These are phyloP conservation scores for Penicillium expansum DNA, from an alignment of 2,329 filamentous ascomycete genomes.

Conservation along the genomic window DNA sequence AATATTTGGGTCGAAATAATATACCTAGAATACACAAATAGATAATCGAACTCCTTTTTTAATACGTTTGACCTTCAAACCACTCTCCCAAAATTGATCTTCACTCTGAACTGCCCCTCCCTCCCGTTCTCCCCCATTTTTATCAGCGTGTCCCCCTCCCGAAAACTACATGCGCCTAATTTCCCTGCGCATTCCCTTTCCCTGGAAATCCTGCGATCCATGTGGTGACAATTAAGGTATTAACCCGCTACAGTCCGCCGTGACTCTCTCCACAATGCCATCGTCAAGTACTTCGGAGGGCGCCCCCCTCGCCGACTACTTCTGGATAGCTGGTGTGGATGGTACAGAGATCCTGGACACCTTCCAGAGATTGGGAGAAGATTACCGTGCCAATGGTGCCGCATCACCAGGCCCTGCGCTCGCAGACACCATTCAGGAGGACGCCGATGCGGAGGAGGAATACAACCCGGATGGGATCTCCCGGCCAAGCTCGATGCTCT, in stretches of 20 bases:
- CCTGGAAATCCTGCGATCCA: constrained; percentile 7
- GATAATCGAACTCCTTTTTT: constrained; percentile 5
- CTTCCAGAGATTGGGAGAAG: constrained; percentile 42
- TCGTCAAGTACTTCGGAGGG: constrained; percentile 43
- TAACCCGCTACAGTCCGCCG: constrained; percentile 14
- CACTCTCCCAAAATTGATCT: constrained; percentile 22
- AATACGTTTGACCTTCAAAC: constrained; percentile 14
- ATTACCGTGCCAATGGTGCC: constrained; percentile 40
- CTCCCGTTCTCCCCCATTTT: constrained; percentile 17
- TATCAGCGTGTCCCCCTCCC: constrained; percentile 10
- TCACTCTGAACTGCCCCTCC: constrained; percentile 22
- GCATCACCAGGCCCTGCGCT: constrained; percentile 41
- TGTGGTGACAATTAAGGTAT: constrained; percentile 19
- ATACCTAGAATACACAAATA: constrained; percentile 4
- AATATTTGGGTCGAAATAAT: constrained; percentile 3
- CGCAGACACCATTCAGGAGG: constrained; percentile 61
- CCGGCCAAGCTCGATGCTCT: constrained; percentile 39
- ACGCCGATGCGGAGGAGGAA: constrained; percentile 56
- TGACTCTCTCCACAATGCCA: constrained; percentile 21
- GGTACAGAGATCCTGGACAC: constrained; percentile 47
- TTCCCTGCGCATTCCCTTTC: not conserved
- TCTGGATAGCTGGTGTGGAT: constrained; percentile 59
- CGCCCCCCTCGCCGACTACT: constrained; percentile 63
- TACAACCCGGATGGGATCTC: constrained; percentile 35
- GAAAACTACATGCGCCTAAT: constrained; percentile 3